Evolutionary conservation across 371 early-diverging fungal species (phyloP).

Genomic region (Lichtheimia ramosa): DNA sequence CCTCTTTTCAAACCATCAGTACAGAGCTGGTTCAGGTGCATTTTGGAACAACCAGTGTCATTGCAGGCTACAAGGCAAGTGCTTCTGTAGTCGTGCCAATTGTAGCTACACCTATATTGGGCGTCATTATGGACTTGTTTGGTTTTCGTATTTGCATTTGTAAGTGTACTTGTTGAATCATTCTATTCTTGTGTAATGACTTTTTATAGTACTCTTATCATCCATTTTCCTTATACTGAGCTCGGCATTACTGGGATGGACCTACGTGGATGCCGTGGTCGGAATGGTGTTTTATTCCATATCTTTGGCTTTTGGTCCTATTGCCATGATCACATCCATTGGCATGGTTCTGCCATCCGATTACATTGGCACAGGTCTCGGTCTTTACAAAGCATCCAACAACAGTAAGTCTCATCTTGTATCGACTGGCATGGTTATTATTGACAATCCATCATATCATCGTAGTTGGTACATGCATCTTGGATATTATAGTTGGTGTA

Average conservation of each 20-base stretch:
- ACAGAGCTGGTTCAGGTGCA: conserved; percentile 46
- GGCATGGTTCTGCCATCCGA: conserved; percentile 48
- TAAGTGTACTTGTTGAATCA: conserved; percentile 1
- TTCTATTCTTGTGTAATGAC: neutral
- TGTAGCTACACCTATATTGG: conserved; percentile 54
- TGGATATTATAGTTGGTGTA: conserved; percentile 52
- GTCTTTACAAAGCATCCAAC: conserved; percentile 48
- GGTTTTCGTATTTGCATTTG: conserved; percentile 46
- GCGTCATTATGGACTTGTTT: conserved; percentile 51
- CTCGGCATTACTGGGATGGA: conserved; percentile 43
- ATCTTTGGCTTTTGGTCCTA: conserved; percentile 53
- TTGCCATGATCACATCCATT: conserved; percentile 53
- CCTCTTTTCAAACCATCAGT: conserved; percentile 54
- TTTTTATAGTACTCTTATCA: conserved; percentile 23
- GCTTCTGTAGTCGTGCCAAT: conserved; percentile 55
- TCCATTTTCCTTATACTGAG: conserved; percentile 42
- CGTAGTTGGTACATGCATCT: conserved; percentile 41
- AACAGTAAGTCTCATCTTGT: conserved; percentile 16
- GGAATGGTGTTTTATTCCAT: conserved; percentile 53
- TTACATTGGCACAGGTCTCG: conserved; percentile 56
- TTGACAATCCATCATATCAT: neutral
- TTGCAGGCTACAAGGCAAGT: conserved; percentile 59
- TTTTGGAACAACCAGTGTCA: conserved; percentile 31
- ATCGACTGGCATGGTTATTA: too few species aligned
- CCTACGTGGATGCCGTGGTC: conserved; percentile 35